Percentiles rank a stretch among this genome's conserved stretches.
Conservation (phyloP, 257 asterid genomes). For the Cordia subcordata region DNA sequence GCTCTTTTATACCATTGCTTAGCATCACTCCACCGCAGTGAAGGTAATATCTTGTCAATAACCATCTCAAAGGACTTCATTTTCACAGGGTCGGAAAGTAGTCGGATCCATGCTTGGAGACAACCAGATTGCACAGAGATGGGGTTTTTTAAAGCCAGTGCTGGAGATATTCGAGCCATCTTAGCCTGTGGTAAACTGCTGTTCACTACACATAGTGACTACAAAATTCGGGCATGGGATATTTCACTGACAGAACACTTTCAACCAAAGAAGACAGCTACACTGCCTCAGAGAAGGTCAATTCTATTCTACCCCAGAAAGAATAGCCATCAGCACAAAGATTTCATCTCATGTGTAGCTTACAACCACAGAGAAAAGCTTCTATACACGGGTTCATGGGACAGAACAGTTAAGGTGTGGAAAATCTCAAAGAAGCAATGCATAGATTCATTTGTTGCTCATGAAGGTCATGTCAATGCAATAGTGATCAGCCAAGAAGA, state of each 20-base stretch:
- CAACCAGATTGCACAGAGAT: conserved; percentile 56
- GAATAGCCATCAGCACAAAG: conserved; percentile 31
- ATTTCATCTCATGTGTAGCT: conserved; percentile 46
- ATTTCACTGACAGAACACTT: conserved; percentile 27
- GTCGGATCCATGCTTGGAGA: conserved; percentile 61
- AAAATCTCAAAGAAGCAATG: conserved; percentile 36
- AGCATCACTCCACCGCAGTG: conserved; percentile 57
- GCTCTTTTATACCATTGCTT: conserved; percentile 60
- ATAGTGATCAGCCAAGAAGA: conserved; percentile 49
- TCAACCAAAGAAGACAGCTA: conserved; percentile 34
- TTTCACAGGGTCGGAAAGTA: conserved; percentile 56
- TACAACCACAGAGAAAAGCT: conserved; percentile 44
- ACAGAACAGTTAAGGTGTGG: conserved; percentile 66
- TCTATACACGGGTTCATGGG: conserved; percentile 65
- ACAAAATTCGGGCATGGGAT: conserved; percentile 58
- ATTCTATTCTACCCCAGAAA: conserved; percentile 30
- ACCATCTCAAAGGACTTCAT: conserved; percentile 42
- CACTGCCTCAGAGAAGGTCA: conserved; percentile 39
- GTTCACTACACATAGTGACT: conserved; percentile 53
- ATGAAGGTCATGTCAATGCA: conserved; percentile 53
- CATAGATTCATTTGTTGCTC: conserved; percentile 57
- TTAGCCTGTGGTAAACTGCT: conserved; percentile 43
- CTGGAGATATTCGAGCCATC: conserved; percentile 50
- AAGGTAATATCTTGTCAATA: conserved; percentile 48
- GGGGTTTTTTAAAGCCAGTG: conserved; percentile 43